Percentiles rank a stretch among this genome's conserved stretches.
Conservation (phyloP, 2,329 filamentous ascomycete species). For the Alternaria metachromatica region DNA sequence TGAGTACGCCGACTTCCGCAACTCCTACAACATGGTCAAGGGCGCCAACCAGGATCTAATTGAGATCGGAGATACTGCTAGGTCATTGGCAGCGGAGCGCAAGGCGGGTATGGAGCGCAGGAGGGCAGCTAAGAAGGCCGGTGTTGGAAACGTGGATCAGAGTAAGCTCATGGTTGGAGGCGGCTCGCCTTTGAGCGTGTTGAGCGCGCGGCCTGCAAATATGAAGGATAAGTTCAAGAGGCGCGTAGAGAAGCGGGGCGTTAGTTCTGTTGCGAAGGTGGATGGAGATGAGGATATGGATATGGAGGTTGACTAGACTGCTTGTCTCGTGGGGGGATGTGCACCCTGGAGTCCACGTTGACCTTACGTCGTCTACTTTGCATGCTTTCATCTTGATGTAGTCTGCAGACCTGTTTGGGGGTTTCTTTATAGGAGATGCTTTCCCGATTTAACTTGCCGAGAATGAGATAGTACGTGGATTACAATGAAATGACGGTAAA, state of each 20-base stretch:
- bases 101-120: not conserved
- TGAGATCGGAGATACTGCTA: not conserved
- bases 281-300: not conserved
- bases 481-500: not conserved
- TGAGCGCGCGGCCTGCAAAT: not conserved
- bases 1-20: conserved; percentile 5
- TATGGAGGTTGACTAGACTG: conserved; percentile 10
- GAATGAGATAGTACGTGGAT: not conserved
- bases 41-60: not conserved
- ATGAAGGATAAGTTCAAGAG: not conserved
- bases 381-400: not conserved
- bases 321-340: not conserved
- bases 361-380: not conserved
- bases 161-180: not conserved
- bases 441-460: not conserved
- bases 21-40: not conserved
- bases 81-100: not conserved
- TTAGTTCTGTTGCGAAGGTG: not conserved
- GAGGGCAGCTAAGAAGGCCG: not conserved
- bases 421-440: not conserved
- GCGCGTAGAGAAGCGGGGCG: not conserved
- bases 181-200: not conserved
- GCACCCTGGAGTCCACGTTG: not conserved
- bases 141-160: not conserved
- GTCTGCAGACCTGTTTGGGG: not conserved